Evolutionary conservation across 1,139 yeast species (phyloP), one percentile per base, ranked within the genome.

Genomic region (Debaryomyces fabryi): DNA sequence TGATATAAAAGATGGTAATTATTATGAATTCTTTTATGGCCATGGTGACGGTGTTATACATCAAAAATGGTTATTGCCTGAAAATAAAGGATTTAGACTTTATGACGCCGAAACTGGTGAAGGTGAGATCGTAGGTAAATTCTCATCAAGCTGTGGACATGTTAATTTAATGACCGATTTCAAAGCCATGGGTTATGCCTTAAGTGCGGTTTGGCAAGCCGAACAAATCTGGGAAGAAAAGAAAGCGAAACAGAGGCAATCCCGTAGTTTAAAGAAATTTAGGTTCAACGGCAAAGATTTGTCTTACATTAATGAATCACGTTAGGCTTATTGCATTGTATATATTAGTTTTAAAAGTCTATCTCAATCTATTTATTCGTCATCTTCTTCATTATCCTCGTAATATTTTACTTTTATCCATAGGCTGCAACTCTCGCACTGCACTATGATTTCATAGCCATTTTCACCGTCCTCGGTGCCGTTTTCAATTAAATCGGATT

Each of bases 21-120:
- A 88, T 65, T 83, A 80, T 54, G 85, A 88, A 56, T 86, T 89
- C 57, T 81, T 79, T 57, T 90, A 88, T 62, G 96, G 96, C 0
- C 91, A 91, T 8, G 97, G 97, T 6, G 97, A 91, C 62, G 97
- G 97, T 30, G 97, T 91, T 13, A 88, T 90, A 1, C 90, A 88
- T 65, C 89, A 86, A 57, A 82, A 82, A 53, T 86, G 92, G 85
- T 67, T 88, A 37, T 81, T 90, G 82, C 97, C 97, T 0, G 87
- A 86, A 58, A 68, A 72, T 24, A 75, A 76, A 54, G 95, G 95
- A 0, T 90, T 86, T 60, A 70, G 78, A 0, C 57, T 56, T 24
- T 72, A 62, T 49, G 65, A 76, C 49, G 59, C 62, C 7, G 56
- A 56, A 12, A 64, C 72, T 0, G 72, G 73, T 2, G 54, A 56